Evolutionary conservation across 1,284 basidiomycete species (phyloP).

Genomic region (Cryptococcus hybrid): DNA sequence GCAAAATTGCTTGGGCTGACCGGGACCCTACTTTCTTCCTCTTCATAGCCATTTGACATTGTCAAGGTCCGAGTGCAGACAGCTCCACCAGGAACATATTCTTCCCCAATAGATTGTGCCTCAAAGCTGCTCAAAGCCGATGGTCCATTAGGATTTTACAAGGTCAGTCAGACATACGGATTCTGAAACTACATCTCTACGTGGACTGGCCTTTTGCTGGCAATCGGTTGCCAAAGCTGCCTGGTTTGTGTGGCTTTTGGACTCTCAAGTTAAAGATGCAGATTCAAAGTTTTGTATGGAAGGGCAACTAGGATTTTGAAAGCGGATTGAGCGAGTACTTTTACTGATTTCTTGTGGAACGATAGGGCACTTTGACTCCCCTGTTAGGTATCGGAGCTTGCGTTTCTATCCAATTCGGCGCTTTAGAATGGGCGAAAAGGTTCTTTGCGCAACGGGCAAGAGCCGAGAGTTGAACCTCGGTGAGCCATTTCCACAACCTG

Average conservation of each 20-base stretch:
- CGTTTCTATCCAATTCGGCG: slow-evolving; percentile 96
- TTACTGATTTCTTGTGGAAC: neutral
- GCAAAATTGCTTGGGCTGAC: slow-evolving; percentile 6
- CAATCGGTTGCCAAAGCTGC: too few relatives aligned
- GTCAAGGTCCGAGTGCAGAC: slow-evolving; percentile 97
- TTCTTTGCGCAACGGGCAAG: slow-evolving; percentile 54
- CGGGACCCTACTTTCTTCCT: neutral
- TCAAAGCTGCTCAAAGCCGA: slow-evolving; percentile 83
- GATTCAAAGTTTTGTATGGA: too few relatives aligned
- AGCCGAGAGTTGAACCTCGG: slow-evolving; percentile 30
- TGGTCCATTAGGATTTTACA: slow-evolving; percentile 93
- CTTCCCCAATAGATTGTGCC: slow-evolving; percentile 84
- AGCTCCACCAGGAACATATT: slow-evolving; percentile 83
- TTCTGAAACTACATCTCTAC: too few relatives aligned
- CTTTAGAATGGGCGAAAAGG: slow-evolving; percentile 87
- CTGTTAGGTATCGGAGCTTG: slow-evolving; percentile 80
- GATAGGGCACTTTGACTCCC: slow-evolving; percentile 86
- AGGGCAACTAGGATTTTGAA: too few relatives aligned
- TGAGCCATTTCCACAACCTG: slow-evolving; percentile 4
- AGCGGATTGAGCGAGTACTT: neutral
- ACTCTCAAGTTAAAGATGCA: too few relatives aligned
- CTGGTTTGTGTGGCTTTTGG: too few relatives aligned
- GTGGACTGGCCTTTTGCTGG: too few relatives aligned
- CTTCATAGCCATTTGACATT: slow-evolving; percentile 75
- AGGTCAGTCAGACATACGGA: slow-evolving; percentile 55